A percentile compares a stretch with the other conserved stretches of the same genome.
These are phyloP conservation scores for Cladorrhinum samala DNA, from an alignment of 495 filamentous ascomycete species.

Conservation along the genomic window DNA sequence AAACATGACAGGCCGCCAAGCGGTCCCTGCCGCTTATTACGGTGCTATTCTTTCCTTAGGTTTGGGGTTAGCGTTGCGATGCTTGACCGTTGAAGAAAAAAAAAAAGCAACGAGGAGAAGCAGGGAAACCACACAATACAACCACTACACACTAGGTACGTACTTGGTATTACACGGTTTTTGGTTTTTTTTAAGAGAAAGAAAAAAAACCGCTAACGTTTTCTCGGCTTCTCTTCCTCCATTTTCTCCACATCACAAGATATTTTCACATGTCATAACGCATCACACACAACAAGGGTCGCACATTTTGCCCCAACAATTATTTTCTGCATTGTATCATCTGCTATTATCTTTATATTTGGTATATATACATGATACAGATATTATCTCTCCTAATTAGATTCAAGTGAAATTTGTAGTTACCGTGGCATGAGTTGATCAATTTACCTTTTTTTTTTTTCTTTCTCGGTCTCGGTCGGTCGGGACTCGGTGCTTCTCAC, in stretches of 20 bases:
- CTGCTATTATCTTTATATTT: too few relatives aligned
- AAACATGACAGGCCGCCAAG: constrained; percentile 1
- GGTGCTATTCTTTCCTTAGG: not conserved
- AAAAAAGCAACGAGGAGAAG: not conserved
- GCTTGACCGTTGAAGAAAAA: constrained; percentile 5
- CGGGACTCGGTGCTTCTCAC: not conserved
- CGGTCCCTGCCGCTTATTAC: not conserved
- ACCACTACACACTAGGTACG: not conserved
- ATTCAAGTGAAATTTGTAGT: too few relatives aligned
- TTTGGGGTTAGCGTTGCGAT: not conserved
- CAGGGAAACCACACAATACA: not conserved
- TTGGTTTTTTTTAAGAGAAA: too few relatives aligned
- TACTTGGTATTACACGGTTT: too few relatives aligned
- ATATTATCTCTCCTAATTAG: too few relatives aligned
- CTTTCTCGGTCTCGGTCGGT: not conserved
- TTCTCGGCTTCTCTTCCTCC: not conserved
- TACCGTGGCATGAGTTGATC: too few relatives aligned
- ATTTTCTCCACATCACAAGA: not conserved
- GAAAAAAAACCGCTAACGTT: too few relatives aligned
- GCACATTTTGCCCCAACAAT: not conserved
- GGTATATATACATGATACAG: too few relatives aligned
- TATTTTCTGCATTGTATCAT: too few relatives aligned
- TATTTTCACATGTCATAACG: not conserved
- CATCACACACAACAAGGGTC: not conserved
- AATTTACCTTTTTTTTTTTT: too few relatives aligned